Evolutionary conservation across 352 stramenopile species (phyloP), one percentile per base, ranked within the genome.

Genomic region (Pythium inflatum): DNA sequence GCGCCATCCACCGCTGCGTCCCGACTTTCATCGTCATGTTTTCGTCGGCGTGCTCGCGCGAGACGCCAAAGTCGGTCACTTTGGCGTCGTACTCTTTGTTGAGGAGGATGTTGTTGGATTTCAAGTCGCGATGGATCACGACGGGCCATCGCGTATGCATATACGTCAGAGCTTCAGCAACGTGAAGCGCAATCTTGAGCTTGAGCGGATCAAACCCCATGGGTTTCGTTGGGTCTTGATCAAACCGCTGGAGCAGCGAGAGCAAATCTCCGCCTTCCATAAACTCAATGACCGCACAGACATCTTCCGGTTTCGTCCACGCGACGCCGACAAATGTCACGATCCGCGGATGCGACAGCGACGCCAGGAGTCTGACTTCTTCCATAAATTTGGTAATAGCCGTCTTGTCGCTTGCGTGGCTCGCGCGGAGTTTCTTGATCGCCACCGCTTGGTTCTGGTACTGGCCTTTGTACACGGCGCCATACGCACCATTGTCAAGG

Each of bases 31-130:
- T 43, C 36, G 36, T 43, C 9, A 43, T 16, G 16, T 16, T 43
- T 9, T 9, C 16, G 41, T 64, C 57, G 40, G 20, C 28, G 25
- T 28, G 41, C 14, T 55, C 38, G 5, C 57, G 24, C 0, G 57
- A 53, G 12, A 56, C n/a, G 28, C 59, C 59, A 46, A 66, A 66
- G 24, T 66, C 59, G 11, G 59, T 49, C 22, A 66, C 28, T 45
- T 66, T 66, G 30, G 46, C 43, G 33, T 58, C 43, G 27, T 54
- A 16, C 11, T 40, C n/a, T 41, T 38, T 11, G 14, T 38, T 30
- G 4, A 64, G 25, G 4, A 90, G 61, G 25, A 90, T 75, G 62
- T 88, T 90, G 66, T 77, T 79, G 1, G 82, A 88, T 68, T 88
- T 90, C 50, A 90, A 70, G 43, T 90, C 78, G 46, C 80, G 76